Evolutionary conservation across 2,329 filamentous ascomycete species (phyloP).

Genomic region (Talaromyces verruculosus): DNA sequence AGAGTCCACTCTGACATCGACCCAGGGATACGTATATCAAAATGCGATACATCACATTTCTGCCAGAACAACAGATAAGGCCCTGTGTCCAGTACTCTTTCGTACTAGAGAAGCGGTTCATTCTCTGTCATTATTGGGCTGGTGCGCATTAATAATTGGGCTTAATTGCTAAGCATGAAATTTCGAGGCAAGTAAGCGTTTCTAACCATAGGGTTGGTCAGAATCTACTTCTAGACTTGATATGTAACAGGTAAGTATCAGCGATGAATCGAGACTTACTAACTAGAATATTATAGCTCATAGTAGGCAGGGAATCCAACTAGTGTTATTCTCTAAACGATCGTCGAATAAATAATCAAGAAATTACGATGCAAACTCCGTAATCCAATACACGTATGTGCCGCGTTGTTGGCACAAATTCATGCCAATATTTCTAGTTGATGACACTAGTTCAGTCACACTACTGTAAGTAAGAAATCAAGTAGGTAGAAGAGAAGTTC

Average conservation of each 20-base stretch:
- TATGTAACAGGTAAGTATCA: background rate
- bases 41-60: slow-evolving; percentile 4
- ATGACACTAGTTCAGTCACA: background rate
- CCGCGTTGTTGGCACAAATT: background rate
- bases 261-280: too few species aligned
- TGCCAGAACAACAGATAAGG: background rate
- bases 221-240: background rate
- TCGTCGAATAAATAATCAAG: background rate
- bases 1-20: background rate
- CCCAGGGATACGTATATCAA: background rate
- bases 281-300: slow-evolving; percentile 4
- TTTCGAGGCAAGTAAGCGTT: background rate
- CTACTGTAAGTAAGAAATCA: background rate
- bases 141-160: background rate
- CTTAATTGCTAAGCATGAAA: background rate
- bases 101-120: background rate
- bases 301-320: background rate
- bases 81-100: background rate
- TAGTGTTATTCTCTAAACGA: background rate
- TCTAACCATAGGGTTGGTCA: background rate
- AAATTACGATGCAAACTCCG: background rate
- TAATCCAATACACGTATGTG: background rate
- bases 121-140: background rate
- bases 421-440: background rate
- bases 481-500: background rate